Conservation (phyloP, 805 yeast species). For the Cyberlindnera meyerae region DNA sequence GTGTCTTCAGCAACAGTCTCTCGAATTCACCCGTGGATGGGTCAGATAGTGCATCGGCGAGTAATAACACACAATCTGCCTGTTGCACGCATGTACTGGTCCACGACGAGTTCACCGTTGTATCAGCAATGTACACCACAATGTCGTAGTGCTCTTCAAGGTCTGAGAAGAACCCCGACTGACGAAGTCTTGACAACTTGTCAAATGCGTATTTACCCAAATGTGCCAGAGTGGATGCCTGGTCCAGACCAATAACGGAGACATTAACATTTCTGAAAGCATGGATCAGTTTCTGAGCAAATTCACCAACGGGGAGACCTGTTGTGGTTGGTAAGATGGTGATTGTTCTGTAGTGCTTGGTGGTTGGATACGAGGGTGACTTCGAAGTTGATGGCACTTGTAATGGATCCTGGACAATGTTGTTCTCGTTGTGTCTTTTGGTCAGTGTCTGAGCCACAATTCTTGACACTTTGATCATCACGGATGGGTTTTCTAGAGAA, state of each 20-base stretch:
- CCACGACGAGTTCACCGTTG: conserved; percentile 81
- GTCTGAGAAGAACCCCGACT: conserved; percentile 85
- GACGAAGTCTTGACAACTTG: conserved; percentile 75
- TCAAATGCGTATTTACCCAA: conserved; percentile 93
- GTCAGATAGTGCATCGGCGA: conserved; percentile 77
- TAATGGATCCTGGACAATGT: conserved; percentile 4
- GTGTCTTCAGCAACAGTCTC: conserved; percentile 62
- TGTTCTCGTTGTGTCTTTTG: conserved; percentile 12
- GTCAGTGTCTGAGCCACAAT: conserved; percentile 64
- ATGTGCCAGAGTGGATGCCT: conserved; percentile 71
- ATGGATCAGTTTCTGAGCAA: conserved; percentile 67
- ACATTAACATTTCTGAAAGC: conserved; percentile 71
- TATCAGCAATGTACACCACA: conserved; percentile 86
- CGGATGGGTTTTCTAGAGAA: conserved; percentile 79
- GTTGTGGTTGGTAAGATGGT: conserved; percentile 74
- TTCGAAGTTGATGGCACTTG: conserved; percentile 30
- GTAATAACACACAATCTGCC: conserved; percentile 86
- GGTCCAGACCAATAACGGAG: conserved; percentile 74
- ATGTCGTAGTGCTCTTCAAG: conserved; percentile 85
- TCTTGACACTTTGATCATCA: conserved; percentile 84
- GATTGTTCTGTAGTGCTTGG: conserved; percentile 68
- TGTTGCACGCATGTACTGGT: conserved; percentile 88
- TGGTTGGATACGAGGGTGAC: conserved; percentile 15
- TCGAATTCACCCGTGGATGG: conserved; percentile 86
- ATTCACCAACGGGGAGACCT: conserved; percentile 83